Conservation (phyloP, 148 eudicot genomes). For the Tetragonia tetragonoides region DNA sequence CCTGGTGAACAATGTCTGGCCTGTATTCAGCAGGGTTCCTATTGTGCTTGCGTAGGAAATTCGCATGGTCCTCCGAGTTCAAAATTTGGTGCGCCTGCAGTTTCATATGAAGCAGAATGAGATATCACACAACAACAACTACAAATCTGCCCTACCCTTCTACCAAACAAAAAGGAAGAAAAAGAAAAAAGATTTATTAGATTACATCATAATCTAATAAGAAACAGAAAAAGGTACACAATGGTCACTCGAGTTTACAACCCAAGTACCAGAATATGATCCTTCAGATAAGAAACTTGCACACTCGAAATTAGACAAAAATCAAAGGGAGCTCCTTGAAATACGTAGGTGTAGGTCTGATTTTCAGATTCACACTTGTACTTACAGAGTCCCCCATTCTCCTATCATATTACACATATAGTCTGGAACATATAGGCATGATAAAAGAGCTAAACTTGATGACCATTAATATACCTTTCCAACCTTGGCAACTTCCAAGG, state of each 20-base stretch:
- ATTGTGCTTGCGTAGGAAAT: constrained; percentile 60
- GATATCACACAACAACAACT: background rate
- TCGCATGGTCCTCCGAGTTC: constrained; percentile 83
- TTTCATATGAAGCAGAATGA: constrained; percentile 7
- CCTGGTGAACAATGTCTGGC: constrained; percentile 95
- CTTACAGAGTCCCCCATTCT: background rate
- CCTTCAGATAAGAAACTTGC: background rate
- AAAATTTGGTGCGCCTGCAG: constrained; percentile 71
- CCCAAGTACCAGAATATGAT: background rate
- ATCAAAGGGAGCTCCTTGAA: background rate
- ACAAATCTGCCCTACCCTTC: background rate
- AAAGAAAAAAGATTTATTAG: no score
- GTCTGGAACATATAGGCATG: background rate
- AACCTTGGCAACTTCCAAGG: constrained; percentile 89
- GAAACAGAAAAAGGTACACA: background rate
- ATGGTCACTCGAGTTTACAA: background rate
- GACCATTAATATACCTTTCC: constrained; percentile 70
- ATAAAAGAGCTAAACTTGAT: background rate
- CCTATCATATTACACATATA: background rate
- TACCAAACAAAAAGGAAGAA: background rate
- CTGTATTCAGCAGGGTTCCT: constrained; percentile 82
- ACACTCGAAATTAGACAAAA: background rate
- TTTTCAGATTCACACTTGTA: background rate
- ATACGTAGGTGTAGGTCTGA: background rate
- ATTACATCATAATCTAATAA: no score